Evolutionary conservation across 768 basidiomycete species (phyloP).

Genomic region (Lactifluus volemus): DNA sequence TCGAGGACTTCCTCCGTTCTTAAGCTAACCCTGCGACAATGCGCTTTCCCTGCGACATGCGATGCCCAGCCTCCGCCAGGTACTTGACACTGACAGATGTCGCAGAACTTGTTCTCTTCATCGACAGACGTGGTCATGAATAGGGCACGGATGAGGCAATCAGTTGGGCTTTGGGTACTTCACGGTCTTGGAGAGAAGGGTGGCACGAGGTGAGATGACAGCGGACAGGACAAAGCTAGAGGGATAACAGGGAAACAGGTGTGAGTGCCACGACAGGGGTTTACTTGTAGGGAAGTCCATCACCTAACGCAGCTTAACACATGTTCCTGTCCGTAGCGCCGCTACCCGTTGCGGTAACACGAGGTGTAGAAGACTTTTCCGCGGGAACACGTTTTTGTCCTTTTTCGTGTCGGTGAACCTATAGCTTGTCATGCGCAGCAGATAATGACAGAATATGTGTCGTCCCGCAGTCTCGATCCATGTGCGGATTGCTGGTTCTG

Average conservation of each 20-base stretch:
- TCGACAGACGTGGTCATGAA: neutral
- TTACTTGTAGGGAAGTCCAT: neutral
- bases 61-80: neutral
- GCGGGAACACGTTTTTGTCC: neutral
- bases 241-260: neutral
- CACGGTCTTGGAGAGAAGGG: neutral
- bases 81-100: neutral
- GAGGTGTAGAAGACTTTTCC: neutral
- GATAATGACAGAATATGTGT: neutral
- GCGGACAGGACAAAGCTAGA: too few species aligned
- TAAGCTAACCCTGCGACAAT: slow-evolving; percentile 1
- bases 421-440: neutral
- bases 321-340: slow-evolving; percentile 7
- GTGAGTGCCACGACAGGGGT: neutral
- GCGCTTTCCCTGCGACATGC: neutral
- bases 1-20: neutral
- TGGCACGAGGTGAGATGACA: neutral
- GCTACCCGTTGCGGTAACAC: slow-evolving; percentile 1
- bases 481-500: too few species aligned
- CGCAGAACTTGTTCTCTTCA: neutral
- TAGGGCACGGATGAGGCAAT: neutral
- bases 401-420: neutral
- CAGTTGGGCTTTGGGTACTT: neutral
- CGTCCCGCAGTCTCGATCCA: neutral
- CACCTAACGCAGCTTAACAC: neutral